Evolutionary conservation across 1,139 yeast genomes (phyloP), one percentile per base, ranked within the genome.

Genomic region (Wickerhamiella pararugosa): DNA sequence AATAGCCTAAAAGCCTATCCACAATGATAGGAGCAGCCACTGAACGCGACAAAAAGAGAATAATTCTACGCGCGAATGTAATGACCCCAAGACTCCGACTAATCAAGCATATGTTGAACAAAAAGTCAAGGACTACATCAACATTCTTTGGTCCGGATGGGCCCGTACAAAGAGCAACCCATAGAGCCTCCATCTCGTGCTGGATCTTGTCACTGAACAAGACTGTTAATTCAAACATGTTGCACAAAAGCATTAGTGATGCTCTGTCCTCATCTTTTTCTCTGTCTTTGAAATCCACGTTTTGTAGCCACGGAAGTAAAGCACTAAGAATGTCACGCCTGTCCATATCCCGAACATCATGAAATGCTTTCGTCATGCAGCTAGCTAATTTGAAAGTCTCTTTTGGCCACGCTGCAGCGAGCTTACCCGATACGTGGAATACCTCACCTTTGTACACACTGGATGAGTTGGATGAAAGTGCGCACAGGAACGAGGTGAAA

Each of bases 111-210:
- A 77, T 75, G 29, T 67, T 69, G 40, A 84, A 67, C 33, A 86
- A 66, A 53, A 75, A 90, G 38, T 78, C 82, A 52, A 83, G 61
- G 15, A 86, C 80, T 6, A 74, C 75, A 44, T 77, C 77, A 32
- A 79, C 78, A 53, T 90, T 87, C 7, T 68, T 70, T 7, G 76
- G 69, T 2, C 43, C 43, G 32, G 73, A 71, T n/a, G 68, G 66
- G 4, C 79, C 79, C 43, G 75, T 75, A 1, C 93, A 94, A 32
- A 90, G 65, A 0, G 96, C 92, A 4, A 82, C 84, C 99, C 99
- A 92, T 32, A 90, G 61, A 0, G 94, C 93, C 57, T 87, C 97
- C 7, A 90, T 83, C 53, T 86, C 96, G 52, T 79, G 79, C 39
- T 83, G 82, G 51, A 83, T 75, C 10, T 69, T 66, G 36, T 78